These are phyloP conservation scores for Sicyos baderoa DNA, from an alignment of 306 rosid genomes.

Conservation along the genomic window DNA sequence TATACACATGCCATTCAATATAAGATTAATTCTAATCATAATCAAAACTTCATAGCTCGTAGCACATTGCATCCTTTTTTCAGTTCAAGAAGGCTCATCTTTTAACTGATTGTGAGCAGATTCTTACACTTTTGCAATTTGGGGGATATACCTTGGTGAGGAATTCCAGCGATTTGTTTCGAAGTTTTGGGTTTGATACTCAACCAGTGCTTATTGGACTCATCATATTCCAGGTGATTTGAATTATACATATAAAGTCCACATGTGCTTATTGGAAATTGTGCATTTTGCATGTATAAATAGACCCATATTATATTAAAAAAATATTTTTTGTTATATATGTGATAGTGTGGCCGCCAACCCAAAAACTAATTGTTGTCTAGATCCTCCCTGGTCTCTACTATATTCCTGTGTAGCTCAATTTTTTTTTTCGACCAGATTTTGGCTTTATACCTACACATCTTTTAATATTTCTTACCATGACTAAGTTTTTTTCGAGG, in stretches of 20 bases:
- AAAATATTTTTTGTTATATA: too few species aligned
- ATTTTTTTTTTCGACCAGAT: background rate
- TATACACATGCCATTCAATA: too few species aligned
- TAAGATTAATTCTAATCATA: too few species aligned
- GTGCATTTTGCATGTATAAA: too few species aligned
- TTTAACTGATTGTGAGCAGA: constrained; percentile 34
- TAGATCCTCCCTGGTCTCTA: too few species aligned
- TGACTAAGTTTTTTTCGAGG: constrained; percentile 45
- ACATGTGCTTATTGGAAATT: too few species aligned
- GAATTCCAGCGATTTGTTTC: constrained; percentile 72
- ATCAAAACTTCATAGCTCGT: too few species aligned
- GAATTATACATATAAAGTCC: too few species aligned
- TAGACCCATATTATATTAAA: too few species aligned
- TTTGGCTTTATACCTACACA: background rate
- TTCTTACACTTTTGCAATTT: constrained; percentile 88
- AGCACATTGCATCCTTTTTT: too few species aligned
- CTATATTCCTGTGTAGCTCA: background rate
- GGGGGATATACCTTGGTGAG: constrained; percentile 95
- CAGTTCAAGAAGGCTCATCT: background rate
- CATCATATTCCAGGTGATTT: constrained; percentile 71
- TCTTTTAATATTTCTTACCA: background rate
- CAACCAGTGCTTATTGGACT: constrained; percentile 95
- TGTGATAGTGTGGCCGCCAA: too few species aligned
- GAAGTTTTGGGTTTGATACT: constrained; percentile 85
- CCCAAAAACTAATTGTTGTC: too few species aligned